phyloP scores from a whole-genome alignment of 768 basidiomycete genomes.

The Pleurotus tuber-regium region DNA sequence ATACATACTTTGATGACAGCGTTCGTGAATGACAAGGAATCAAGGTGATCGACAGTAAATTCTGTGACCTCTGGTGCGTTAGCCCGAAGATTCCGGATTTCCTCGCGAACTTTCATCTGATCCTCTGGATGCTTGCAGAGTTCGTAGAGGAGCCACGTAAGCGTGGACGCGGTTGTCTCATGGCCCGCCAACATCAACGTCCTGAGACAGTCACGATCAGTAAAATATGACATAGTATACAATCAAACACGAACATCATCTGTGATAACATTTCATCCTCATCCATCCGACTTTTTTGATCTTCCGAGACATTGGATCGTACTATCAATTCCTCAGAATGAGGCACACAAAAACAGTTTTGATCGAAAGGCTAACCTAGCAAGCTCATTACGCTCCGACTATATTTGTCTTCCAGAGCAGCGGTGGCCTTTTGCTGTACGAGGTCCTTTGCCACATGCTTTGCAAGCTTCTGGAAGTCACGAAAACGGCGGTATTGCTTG shows the following conservation, averaged over 20 bases:
- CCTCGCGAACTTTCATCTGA: slow-evolving; percentile 45
- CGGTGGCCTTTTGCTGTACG: neutral
- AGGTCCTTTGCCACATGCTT: slow-evolving; percentile 3
- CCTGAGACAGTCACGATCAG: neutral
- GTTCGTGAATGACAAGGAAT: slow-evolving; percentile 1
- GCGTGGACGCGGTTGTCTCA: slow-evolving; percentile 38
- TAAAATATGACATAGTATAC: neutral
- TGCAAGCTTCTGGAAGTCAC: neutral
- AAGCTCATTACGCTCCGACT: slow-evolving; percentile 32
- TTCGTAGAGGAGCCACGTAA: slow-evolving; percentile 45
- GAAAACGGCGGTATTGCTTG: neutral
- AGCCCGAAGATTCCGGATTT: slow-evolving; percentile 28
- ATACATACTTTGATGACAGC: slow-evolving; percentile 1
- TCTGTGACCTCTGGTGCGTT: neutral
- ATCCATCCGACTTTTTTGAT: slow-evolving; percentile 11
- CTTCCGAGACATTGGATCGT: slow-evolving; percentile 15
- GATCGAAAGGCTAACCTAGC: slow-evolving; percentile 22
- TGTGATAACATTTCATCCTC: slow-evolving; percentile 27
- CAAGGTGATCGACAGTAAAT: neutral
- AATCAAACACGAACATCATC: slow-evolving; percentile 17
- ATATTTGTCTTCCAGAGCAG: neutral
- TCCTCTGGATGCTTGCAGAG: slow-evolving; percentile 40
- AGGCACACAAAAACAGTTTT: neutral
- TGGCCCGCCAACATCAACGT: slow-evolving; percentile 25
- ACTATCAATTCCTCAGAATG: slow-evolving; percentile 11